A percentile compares a stretch with the other conserved stretches of the same genome.
These are phyloP conservation scores for Panaeolus papilionaceus DNA, from an alignment of 768 basidiomycete genomes.

Conservation along the genomic window DNA sequence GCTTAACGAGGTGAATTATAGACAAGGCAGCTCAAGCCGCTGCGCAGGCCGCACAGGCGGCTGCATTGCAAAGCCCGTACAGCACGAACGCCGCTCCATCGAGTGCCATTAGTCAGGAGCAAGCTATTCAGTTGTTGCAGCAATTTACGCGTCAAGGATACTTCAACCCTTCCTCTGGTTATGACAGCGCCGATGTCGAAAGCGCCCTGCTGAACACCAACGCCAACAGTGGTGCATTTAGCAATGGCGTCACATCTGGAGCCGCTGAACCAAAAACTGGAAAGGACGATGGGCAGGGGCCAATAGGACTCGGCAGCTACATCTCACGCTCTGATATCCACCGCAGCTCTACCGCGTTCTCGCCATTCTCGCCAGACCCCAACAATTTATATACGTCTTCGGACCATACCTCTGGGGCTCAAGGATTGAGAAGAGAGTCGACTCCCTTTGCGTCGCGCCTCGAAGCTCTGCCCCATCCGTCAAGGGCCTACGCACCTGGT, in stretches of 20 bases:
- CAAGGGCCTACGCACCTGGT: conserved; percentile 57
- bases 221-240: not conserved
- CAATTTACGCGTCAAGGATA: conserved; percentile 54
- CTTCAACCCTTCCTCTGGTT: conserved; percentile 21
- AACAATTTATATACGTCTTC: conserved; percentile 45
- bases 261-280: conserved; percentile 18
- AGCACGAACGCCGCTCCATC: conserved; percentile 27
- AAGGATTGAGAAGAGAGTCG: conserved; percentile 39
- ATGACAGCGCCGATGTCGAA: conserved; percentile 26
- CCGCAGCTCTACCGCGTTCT: conserved; percentile 55
- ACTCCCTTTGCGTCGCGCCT: conserved; percentile 36
- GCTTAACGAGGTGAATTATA: conserved; percentile 33
- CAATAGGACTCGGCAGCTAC: conserved; percentile 19
- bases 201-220: conserved; percentile 25
- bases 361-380: conserved; percentile 83
- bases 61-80: conserved; percentile 61
- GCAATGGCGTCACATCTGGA: not conserved
- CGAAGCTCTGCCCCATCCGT: conserved; percentile 54
- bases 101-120: conserved; percentile 59
- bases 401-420: conserved; percentile 29
- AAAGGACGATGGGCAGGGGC: conserved; percentile 22
- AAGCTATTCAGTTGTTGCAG: conserved; percentile 66
- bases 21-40: conserved; percentile 93
- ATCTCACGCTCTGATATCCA: conserved; percentile 41
- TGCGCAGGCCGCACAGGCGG: conserved; percentile 81